Evolutionary conservation across 139 green algal genomes (phyloP).

Genomic region (Auxenochlorella protothecoides): DNA sequence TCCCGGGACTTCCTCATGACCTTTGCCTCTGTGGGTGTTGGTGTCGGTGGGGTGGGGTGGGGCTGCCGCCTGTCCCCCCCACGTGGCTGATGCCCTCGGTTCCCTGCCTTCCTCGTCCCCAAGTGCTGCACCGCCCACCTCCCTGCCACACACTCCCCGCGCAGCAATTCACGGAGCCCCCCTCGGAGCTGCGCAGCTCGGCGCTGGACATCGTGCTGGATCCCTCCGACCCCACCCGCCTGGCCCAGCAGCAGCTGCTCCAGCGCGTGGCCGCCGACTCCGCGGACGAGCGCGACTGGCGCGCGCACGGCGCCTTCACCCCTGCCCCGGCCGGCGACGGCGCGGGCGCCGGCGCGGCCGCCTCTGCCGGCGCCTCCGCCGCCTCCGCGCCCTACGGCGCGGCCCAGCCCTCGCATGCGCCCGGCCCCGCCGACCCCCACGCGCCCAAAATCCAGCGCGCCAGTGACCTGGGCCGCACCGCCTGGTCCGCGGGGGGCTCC

Average conservation of each 20-base stretch:
- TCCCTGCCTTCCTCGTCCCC: not conserved
- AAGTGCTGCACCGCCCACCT: not conserved
- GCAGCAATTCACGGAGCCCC: slow-evolving; percentile 49
- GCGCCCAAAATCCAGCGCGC: slow-evolving; percentile 51
- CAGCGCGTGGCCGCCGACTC: slow-evolving; percentile 36
- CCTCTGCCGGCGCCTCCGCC: not conserved
- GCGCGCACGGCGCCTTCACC: slow-evolving; percentile 20
- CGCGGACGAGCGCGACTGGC: slow-evolving; percentile 59
- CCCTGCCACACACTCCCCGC: not conserved
- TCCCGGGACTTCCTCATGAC: slow-evolving; percentile 57
- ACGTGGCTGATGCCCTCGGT: not conserved
- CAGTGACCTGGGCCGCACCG: slow-evolving; percentile 54
- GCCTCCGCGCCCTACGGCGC: not conserved
- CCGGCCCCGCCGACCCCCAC: slow-evolving; percentile 6
- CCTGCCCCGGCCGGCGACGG: not conserved
- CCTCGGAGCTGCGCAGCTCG: slow-evolving; percentile 46
- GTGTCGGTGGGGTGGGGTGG: not conserved
- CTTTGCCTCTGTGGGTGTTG: slow-evolving; percentile 52
- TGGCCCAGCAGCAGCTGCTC: slow-evolving; percentile 43
- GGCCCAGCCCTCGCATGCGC: not conserved
- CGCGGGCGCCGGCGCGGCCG: not conserved
- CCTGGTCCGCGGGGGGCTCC: slow-evolving; percentile 41
- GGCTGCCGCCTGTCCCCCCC: not conserved
- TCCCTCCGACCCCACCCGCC: slow-evolving; percentile 41
- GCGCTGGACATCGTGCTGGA: slow-evolving; percentile 54